Percentiles rank a stretch among this genome's conserved stretches.
phyloP scores from a whole-genome alignment of 306 rosid genomes.

The Castanea mollissima region DNA sequence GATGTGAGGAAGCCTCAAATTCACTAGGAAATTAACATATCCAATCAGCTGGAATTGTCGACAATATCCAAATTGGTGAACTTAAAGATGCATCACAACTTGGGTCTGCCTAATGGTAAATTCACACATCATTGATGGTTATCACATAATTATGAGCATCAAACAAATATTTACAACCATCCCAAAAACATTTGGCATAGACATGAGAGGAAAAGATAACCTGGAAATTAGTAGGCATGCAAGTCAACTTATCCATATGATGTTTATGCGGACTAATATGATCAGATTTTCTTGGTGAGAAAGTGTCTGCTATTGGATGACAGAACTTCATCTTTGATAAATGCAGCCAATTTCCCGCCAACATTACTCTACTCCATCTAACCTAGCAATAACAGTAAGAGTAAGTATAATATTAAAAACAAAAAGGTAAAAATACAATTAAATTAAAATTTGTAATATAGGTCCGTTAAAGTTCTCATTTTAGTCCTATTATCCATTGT shows the following conservation, averaged over 20 bases:
- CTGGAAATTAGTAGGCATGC: conserved; percentile 35
- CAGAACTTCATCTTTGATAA: conserved; percentile 79
- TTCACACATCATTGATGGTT: conserved; percentile 18
- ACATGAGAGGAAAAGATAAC: conserved; percentile 21
- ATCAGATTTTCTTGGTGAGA: conserved; percentile 33
- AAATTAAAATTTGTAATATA: too few relatives aligned
- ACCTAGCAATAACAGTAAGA: too few relatives aligned
- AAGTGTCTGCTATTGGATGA: conserved; percentile 60
- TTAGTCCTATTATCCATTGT: too few relatives aligned
- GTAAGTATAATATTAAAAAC: too few relatives aligned
- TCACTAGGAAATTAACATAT: conserved; percentile 49
- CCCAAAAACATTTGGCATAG: neutral
- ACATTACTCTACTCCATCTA: too few relatives aligned
- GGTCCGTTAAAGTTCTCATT: too few relatives aligned
- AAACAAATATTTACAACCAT: too few relatives aligned
- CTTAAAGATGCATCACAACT: conserved; percentile 35
- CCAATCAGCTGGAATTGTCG: conserved; percentile 66
- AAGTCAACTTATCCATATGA: conserved; percentile 31
- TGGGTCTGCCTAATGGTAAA: conserved; percentile 61
- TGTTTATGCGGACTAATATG: conserved; percentile 27
- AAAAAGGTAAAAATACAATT: too few relatives aligned
- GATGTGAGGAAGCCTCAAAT: conserved; percentile 36
- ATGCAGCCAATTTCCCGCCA: conserved; percentile 26
- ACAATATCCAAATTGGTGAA: conserved; percentile 60
- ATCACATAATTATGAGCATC: conserved; percentile 16